Base-by-base conservation (phyloP, 306 rosid genomes). In the Trifolium pratense region DNA sequence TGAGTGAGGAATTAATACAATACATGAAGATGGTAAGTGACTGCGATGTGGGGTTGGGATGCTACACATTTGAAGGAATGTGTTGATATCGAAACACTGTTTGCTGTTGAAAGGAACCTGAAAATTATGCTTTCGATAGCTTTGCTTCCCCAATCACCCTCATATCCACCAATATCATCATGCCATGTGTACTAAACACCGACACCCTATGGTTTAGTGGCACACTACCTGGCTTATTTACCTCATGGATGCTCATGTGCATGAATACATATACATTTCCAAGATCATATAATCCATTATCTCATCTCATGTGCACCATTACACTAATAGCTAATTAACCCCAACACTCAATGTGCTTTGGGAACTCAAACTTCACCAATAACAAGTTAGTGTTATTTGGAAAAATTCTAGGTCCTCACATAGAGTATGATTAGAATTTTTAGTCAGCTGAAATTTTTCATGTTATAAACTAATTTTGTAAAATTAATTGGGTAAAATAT, bases 111-210 rank as follows among this genome's bases (percentile, higher is more conserved):
- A 85, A 74, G 87, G 68, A 86, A 81, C 85, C 84, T 85, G 31
- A 84, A 40, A 40, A 65, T 65, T 79, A 72, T 79, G 13, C 20
- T 73, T 52, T 79, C 97, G 84, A 93, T 89, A 90, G 17, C 8
- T 73, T 87, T 93, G 98, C 86, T 87, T 87, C 96, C 93, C 20
- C 5, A 31, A 34, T 83, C 55, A 57, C 84, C 80, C 79, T 78
- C 87, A 78, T 36, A 42, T 17, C 74, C 36, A 53, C 90, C 93
- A 86, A 79, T 87, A 9, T 2, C 70, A 48, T 77, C 39, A 2
- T 20, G 86, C 84, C 92, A 86, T 83, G 84, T 85, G 69, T 66
- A 70, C 26, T 59, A 70, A 84, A 81, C 97, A 87, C 91, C 85
- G 87, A 90, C 96, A 89, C 88, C 45, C 14, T 78, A 51, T 78